Conservation (phyloP, 495 filamentous ascomycete species). For the Aspergillus homomorphus region DNA sequence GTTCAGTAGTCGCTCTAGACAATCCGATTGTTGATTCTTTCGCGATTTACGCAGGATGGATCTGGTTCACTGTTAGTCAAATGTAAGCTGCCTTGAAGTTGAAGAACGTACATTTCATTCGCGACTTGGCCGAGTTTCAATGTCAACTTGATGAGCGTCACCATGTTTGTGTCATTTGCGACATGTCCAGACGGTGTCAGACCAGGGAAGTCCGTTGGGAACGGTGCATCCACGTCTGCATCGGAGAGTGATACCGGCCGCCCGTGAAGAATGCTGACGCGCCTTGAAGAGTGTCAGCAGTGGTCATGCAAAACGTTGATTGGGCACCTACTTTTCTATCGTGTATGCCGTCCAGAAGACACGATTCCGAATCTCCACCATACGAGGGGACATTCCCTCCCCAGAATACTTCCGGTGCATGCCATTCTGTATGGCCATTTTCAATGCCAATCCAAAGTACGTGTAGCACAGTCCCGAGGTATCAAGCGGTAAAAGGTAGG, state of each 20-base stretch:
- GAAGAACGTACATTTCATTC: constrained; percentile 40
- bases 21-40: constrained; percentile 43
- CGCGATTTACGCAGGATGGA: constrained; percentile 38
- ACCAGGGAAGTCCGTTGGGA: constrained; percentile 44
- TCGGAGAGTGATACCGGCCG: constrained; percentile 44
- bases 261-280: constrained; percentile 48
- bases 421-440: constrained; percentile 53
- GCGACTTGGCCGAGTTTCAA: constrained; percentile 44
- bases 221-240: constrained; percentile 45
- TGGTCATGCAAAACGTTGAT: background rate
- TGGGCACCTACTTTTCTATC: constrained; percentile 41
- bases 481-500: constrained; percentile 49
- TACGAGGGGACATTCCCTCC: constrained; percentile 40
- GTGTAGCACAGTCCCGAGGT: constrained; percentile 50
- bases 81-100: background rate
- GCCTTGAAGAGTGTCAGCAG: constrained; percentile 24
- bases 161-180: constrained; percentile 47
- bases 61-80: constrained; percentile 16
- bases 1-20: constrained; percentile 41
- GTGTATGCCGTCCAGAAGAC: constrained; percentile 54
- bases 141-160: constrained; percentile 44
- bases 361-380: constrained; percentile 46
- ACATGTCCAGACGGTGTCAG: constrained; percentile 33
- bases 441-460: constrained; percentile 49
- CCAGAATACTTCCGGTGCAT: constrained; percentile 51